Percentiles rank a stretch among this genome's conserved stretches.
These are phyloP conservation scores for Pichia occidentalis DNA, from an alignment of 805 yeast species.

Conservation along the genomic window DNA sequence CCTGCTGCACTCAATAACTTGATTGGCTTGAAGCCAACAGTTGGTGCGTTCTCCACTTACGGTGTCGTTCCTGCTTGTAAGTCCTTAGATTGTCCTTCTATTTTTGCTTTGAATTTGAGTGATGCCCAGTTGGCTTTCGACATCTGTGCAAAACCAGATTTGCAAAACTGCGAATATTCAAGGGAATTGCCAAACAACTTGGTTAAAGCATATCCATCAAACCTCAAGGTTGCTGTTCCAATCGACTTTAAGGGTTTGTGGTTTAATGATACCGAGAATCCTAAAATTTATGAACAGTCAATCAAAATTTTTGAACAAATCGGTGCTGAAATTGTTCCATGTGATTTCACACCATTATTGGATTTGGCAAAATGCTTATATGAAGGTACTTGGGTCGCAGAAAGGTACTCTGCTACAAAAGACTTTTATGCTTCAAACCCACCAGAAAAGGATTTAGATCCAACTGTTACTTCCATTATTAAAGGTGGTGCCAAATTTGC, in stretches of 20 bases:
- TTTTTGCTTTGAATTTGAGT: conserved; percentile 66
- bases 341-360: conserved; percentile 70
- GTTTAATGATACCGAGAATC: conserved; percentile 78
- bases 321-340: conserved; percentile 52
- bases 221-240: conserved; percentile 75
- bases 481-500: conserved; percentile 68
- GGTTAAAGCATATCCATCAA: conserved; percentile 46
- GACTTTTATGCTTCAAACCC: conserved; percentile 68
- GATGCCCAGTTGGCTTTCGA: conserved; percentile 81
- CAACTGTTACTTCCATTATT: conserved; percentile 73
- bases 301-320: conserved; percentile 43
- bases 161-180: conserved; percentile 68
- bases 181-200: conserved; percentile 68
- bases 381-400: conserved; percentile 99
- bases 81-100: conserved; percentile 86
- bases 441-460: conserved; percentile 67
- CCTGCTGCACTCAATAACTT: conserved; percentile 93
- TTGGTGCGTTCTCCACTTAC: conserved; percentile 74
- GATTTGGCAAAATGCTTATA: conserved; percentile 82
- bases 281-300: conserved; percentile 57
- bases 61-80: conserved; percentile 99
- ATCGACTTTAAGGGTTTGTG: conserved; percentile 50
- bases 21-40: conserved; percentile 88
- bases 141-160: conserved; percentile 67
- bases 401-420: conserved; percentile 77